phyloP scores from a whole-genome alignment of 1,284 basidiomycete genomes.

The Puccinia triticina region DNA sequence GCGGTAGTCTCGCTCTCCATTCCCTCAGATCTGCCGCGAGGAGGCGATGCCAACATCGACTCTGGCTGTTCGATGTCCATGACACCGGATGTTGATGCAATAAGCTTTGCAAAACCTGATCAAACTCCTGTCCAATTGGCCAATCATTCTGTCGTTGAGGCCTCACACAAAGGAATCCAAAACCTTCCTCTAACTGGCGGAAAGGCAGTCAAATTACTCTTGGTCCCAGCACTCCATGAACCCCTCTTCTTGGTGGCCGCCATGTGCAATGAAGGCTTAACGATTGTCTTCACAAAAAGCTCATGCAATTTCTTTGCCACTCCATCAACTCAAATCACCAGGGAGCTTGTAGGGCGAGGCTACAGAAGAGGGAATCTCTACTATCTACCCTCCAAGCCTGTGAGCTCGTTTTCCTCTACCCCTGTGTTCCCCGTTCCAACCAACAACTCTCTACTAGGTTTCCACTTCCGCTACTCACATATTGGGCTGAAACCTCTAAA shows the following conservation, averaged over 20 bases:
- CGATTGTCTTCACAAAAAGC: background rate
- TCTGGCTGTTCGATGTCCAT: slow-evolving; percentile 13
- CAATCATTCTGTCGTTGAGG: background rate
- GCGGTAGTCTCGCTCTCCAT: background rate
- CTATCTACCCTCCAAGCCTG: background rate
- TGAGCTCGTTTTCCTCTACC: background rate
- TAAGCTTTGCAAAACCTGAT: too few relatives aligned
- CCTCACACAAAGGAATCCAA: background rate
- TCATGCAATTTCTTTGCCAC: background rate
- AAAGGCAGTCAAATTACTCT: background rate
- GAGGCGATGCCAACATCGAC: too few relatives aligned
- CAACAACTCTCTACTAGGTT: background rate
- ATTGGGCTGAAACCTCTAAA: slow-evolving; percentile 31
- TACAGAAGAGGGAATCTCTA: background rate
- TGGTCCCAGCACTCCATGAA: slow-evolving; percentile 12
- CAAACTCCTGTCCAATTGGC: too few relatives aligned
- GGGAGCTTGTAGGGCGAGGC: background rate
- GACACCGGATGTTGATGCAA: slow-evolving; percentile 1
- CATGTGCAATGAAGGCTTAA: background rate
- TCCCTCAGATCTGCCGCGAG: background rate
- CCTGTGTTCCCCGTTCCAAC: background rate
- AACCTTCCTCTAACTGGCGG: background rate
- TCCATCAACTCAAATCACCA: background rate
- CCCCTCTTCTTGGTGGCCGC: slow-evolving; percentile 1
- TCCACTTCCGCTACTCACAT: background rate